Base-by-base conservation (phyloP, 495 filamentous ascomycete species). In the Bathelium albidoporum region DNA sequence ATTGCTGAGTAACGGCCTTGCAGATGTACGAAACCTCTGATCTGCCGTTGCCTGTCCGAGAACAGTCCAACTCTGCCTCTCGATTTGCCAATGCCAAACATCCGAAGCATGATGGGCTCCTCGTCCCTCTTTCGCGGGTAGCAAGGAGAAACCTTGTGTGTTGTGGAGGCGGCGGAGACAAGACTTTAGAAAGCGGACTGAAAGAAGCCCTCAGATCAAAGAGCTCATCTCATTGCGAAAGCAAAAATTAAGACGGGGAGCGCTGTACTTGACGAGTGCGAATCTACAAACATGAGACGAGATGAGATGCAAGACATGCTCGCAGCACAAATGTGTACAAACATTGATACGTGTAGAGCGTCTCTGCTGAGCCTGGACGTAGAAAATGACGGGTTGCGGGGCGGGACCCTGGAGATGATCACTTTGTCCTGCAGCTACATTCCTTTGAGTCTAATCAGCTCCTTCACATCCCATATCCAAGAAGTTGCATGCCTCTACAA, bases 71-170 rank as follows among this genome's bases (percentile, higher is more conserved):
- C 9, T 82, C 83, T 59, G 72, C 72, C 0, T 83, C 80, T 5
- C 71, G 79, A 36, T 83, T 81, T 65, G 77, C 78, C 4, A 81
- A 86, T 63, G 82, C 83, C 9, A 80, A 75, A 41, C 80, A 84
- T 61, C 76, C 82, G 0, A 77, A 75, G 1, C 77, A 69, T 53
- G 75, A 66, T 32, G 79, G 78, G 24, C 70, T 69, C 32, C 63
- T 79, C 34, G 61, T 78, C 4, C 61, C 71, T 16, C 64, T 84
- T 45, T 83, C 2, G 81, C 73, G 0, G 80, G 68, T 28, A 64
- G 66, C 10, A 32, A 28, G 12, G 1, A 61, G 0, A 65, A 24
- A 18, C 58, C 31, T 0, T 24, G 14, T 18, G 28, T 10, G 1
- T 14, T 12, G 14, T 26, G 58, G 49, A 18, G 20, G 18, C 43